Conservation (phyloP, 768 basidiomycete genomes). For the Phanerodontia chrysosporium region DNA sequence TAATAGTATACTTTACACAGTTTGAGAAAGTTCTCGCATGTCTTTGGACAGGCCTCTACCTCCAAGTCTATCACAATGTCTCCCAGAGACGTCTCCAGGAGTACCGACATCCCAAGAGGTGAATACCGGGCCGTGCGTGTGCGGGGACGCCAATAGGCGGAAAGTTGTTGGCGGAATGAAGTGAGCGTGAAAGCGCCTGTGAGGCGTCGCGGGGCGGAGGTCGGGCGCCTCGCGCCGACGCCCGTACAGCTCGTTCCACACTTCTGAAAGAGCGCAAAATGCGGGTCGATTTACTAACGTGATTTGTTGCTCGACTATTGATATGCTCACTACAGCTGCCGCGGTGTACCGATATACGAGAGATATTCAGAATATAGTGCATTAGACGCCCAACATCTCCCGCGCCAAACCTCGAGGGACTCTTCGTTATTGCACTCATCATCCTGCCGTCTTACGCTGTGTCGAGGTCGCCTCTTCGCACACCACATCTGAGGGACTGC, state of each 20-base stretch:
- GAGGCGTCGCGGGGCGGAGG: too few species aligned
- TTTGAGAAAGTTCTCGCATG: slow-evolving; percentile 95
- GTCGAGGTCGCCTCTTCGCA: neutral
- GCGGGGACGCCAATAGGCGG: too few species aligned
- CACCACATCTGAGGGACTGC: neutral
- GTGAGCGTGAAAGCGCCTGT: too few species aligned
- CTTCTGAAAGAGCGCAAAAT: too few species aligned
- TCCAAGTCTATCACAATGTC: slow-evolving; percentile 97
- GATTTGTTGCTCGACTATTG: too few species aligned
- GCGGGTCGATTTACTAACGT: too few species aligned
- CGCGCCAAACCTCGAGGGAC: neutral
- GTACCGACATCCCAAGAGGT: slow-evolving; percentile 90
- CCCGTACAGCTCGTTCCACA: too few species aligned
- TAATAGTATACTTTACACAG: slow-evolving; percentile 97
- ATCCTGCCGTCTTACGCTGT: neutral
- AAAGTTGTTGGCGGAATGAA: too few species aligned
- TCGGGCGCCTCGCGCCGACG: too few species aligned
- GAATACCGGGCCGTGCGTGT: too few species aligned
- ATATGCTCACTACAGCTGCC: too few species aligned
- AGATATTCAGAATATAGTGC: neutral
- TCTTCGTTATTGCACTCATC: neutral
- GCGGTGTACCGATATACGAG: neutral
- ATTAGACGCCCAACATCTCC: neutral
- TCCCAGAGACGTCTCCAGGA: slow-evolving; percentile 95
- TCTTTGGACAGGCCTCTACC: slow-evolving; percentile 84